Percentiles rank a stretch among this genome's conserved stretches.
Conservation (phyloP, 2,329 filamentous ascomycete species). For the Aspergillus terreus region DNA sequence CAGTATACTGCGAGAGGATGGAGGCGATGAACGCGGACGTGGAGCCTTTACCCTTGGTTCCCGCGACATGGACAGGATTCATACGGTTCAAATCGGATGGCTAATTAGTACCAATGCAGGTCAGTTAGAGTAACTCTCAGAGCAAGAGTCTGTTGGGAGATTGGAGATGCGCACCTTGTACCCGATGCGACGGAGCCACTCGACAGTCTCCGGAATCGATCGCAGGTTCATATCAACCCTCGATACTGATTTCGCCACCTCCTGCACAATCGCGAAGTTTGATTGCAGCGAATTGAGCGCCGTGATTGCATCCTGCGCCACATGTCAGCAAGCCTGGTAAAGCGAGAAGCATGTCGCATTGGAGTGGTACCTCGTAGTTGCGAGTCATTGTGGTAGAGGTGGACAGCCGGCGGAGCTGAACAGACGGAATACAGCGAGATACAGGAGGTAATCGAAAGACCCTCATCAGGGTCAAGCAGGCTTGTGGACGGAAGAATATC, state of each 20-base stretch:
- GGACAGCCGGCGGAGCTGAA: slow-evolving; percentile 26
- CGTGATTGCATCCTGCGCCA: slow-evolving; percentile 62
- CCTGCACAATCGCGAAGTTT: slow-evolving; percentile 74
- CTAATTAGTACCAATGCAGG: slow-evolving; percentile 32
- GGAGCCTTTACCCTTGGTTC: slow-evolving; percentile 92
- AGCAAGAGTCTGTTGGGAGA: background rate
- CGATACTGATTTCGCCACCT: slow-evolving; percentile 62
- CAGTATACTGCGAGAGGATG: slow-evolving; percentile 64
- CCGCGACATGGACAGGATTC: slow-evolving; percentile 76
- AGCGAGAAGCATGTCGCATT: background rate
- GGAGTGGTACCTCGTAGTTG: slow-evolving; percentile 34
- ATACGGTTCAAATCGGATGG: slow-evolving; percentile 59
- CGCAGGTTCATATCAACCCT: slow-evolving; percentile 68
- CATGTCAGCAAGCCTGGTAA: slow-evolving; percentile 10
- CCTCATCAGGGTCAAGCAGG: slow-evolving; percentile 25
- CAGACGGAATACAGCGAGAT: slow-evolving; percentile 4
- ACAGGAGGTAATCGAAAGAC: slow-evolving; percentile 16
- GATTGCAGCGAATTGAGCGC: slow-evolving; percentile 74
- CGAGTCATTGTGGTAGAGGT: slow-evolving; percentile 34
- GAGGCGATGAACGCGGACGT: slow-evolving; percentile 79
- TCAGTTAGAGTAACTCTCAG: background rate
- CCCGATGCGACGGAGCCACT: slow-evolving; percentile 72
- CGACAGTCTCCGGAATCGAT: slow-evolving; percentile 77
- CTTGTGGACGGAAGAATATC: background rate
- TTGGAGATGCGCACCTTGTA: slow-evolving; percentile 58